Percentiles rank a stretch among this genome's conserved stretches.
Conservation (phyloP, 495 filamentous ascomycete genomes). For the Penicillium crystallinum region DNA sequence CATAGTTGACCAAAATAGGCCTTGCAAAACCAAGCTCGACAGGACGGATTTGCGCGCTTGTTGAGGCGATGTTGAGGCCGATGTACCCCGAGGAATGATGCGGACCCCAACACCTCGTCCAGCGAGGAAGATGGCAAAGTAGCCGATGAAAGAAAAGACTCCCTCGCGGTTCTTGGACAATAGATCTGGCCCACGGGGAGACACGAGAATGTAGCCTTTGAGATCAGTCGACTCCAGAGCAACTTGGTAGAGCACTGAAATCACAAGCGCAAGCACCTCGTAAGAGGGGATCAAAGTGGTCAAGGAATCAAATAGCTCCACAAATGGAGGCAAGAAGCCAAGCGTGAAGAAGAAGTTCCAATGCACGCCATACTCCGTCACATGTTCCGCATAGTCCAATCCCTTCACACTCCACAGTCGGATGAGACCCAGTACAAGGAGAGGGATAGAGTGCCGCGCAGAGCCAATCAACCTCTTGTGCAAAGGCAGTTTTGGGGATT, state of each 20-base stretch:
- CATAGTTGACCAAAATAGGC: conserved; percentile 58
- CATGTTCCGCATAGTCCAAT: conserved; percentile 93
- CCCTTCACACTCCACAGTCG: conserved; percentile 87
- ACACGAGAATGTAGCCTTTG: conserved; percentile 79
- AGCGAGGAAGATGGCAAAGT: conserved; percentile 89
- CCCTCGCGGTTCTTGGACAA: conserved; percentile 90
- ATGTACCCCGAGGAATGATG: conserved; percentile 59
- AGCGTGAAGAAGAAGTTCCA: conserved; percentile 99
- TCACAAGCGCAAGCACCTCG: conserved; percentile 60
- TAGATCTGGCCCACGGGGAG: conserved; percentile 64
- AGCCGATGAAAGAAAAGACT: conserved; percentile 86
- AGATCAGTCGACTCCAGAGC: conserved; percentile 70
- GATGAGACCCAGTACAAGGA: conserved; percentile 75
- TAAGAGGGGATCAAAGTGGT: conserved; percentile 61
- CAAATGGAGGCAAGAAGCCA: conserved; percentile 80
- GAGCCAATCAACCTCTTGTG: conserved; percentile 53
- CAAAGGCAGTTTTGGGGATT: conserved; percentile 38
- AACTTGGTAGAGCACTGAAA: conserved; percentile 64
- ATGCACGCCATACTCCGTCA: conserved; percentile 96
- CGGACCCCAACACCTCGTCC: conserved; percentile 78
- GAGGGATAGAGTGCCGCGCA: conserved; percentile 72
- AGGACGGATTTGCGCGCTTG: conserved; percentile 51
- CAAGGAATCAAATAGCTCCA: conserved; percentile 73
- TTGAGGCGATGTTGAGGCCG: conserved; percentile 30
- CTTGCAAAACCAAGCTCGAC: conserved; percentile 53